phyloP scores from a whole-genome alignment of 441 rosid genomes.

The Croton laevigatus region DNA sequence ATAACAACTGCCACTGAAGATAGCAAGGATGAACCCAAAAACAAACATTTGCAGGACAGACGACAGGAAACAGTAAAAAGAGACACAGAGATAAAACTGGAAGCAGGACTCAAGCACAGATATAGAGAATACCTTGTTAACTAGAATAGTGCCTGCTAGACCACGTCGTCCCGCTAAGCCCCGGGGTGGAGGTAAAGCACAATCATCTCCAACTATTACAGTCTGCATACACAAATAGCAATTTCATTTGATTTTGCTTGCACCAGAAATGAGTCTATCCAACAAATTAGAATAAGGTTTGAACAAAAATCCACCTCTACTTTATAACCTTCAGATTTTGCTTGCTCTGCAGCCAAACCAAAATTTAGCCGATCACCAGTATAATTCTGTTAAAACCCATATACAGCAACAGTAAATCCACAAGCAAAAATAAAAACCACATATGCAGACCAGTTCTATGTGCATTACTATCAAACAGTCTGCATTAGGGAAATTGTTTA shows the following conservation, averaged over 20 bases:
- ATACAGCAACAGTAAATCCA: conserved; percentile 24
- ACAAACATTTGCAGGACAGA: background rate
- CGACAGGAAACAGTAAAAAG: background rate
- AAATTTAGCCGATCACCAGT: conserved; percentile 96
- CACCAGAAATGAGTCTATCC: conserved; percentile 10
- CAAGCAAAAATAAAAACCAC: conserved; percentile 6
- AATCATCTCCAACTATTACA: conserved; percentile 96
- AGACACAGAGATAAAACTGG: background rate
- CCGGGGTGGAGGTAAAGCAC: conserved; percentile 95
- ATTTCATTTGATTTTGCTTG: conserved; percentile 9
- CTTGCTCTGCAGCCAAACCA: conserved; percentile 99
- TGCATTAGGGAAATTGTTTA: background rate
- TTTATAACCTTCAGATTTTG: conserved; percentile 94
- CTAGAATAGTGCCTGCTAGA: conserved; percentile 92
- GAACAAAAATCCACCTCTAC: conserved; percentile 59
- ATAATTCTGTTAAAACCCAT: conserved; percentile 61
- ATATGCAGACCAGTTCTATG: background rate
- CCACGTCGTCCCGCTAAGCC: conserved; percentile 95
- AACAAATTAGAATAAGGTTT: conserved; percentile 10
- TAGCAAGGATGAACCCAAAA: background rate
- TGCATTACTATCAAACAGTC: background rate
- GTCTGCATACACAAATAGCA: conserved; percentile 44
- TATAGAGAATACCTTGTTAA: conserved; percentile 65
- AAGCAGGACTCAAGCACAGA: conserved; percentile 3
- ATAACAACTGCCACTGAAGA: background rate